A percentile compares a stretch with the other conserved stretches of the same genome.
These are phyloP conservation scores for Boechera retrofracta DNA, from an alignment of 345 rosid species.

Conservation along the genomic window DNA sequence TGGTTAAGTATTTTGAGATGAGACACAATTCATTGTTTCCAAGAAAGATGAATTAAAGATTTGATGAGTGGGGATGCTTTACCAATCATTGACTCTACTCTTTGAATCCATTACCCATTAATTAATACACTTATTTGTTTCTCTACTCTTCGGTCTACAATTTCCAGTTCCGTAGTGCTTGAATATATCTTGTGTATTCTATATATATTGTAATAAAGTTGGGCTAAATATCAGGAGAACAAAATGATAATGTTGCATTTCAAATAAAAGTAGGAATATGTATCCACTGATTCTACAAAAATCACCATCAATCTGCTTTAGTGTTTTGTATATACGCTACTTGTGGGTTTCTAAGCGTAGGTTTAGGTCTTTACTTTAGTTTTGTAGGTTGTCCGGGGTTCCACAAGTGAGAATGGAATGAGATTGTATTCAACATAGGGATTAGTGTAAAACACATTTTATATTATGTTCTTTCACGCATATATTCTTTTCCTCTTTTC, in stretches of 20 bases:
- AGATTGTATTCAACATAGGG: conserved; percentile 42
- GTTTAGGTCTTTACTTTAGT: conserved; percentile 2
- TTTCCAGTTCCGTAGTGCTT: conserved; percentile 32
- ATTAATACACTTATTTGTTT: conserved; percentile 31
- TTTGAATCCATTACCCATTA: conserved; percentile 33
- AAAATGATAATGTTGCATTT: conserved; percentile 15
- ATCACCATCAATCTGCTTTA: not conserved
- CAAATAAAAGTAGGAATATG: conserved; percentile 9
- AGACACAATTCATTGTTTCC: conserved; percentile 45
- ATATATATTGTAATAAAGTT: not conserved
- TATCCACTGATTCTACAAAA: conserved; percentile 30
- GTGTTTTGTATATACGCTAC: not conserved
- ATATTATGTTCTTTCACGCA: conserved; percentile 28
- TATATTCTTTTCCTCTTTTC: conserved; percentile 1
- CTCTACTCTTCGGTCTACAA: conserved; percentile 16
- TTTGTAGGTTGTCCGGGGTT: conserved; percentile 30
- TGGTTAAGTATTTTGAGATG: conserved; percentile 40
- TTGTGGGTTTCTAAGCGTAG: not conserved
- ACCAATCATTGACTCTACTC: conserved; percentile 46
- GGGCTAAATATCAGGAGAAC: conserved; percentile 35
- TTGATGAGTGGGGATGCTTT: conserved; percentile 41
- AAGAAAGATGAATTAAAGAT: conserved; percentile 43
- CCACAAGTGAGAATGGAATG: conserved; percentile 27
- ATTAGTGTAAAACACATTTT: conserved; percentile 43
- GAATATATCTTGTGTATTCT: conserved; percentile 30